Conservation (phyloP, 192 early-diverging fungal genomes). For the Backusella circina region DNA sequence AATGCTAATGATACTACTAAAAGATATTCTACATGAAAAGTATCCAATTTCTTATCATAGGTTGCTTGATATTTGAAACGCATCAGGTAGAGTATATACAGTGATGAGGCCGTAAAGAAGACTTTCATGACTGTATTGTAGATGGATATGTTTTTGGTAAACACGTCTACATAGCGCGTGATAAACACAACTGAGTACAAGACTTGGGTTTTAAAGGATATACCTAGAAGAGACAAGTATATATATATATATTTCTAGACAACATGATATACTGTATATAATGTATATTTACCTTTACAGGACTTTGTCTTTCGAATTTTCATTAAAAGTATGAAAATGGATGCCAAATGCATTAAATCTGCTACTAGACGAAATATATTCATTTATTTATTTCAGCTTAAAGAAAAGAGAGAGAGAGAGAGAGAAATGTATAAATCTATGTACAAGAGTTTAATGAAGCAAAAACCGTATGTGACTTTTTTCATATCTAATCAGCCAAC, state of each 20-base stretch:
- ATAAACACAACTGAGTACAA: slow-evolving; percentile 90
- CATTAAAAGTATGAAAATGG: slow-evolving; percentile 65
- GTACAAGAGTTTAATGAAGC: background rate
- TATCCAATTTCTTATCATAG: slow-evolving; percentile 90
- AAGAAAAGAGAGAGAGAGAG: slow-evolving; percentile 65
- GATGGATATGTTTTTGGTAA: slow-evolving; percentile 66
- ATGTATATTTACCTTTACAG: slow-evolving; percentile 79
- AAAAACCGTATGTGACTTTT: background rate
- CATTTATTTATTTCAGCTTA: slow-evolving; percentile 74
- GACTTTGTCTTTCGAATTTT: slow-evolving; percentile 91
- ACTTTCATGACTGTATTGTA: slow-evolving; percentile 97
- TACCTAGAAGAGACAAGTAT: too few species aligned
- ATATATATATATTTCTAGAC: background rate
- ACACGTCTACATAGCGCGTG: slow-evolving; percentile 94
- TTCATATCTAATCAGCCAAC: background rate
- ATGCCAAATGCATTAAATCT: slow-evolving; percentile 13
- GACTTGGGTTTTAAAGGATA: slow-evolving; percentile 96
- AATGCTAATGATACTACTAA: slow-evolving; percentile 65
- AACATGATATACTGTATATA: slow-evolving; percentile 87
- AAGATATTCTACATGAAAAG: slow-evolving; percentile 87
- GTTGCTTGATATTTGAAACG: slow-evolving; percentile 78
- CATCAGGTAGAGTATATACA: slow-evolving; percentile 94
- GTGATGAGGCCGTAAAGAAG: slow-evolving; percentile 84
- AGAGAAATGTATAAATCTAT: background rate
- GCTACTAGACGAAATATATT: slow-evolving; percentile 20